Conservation (phyloP, 169 alveolate species). For the Theileria annulata region DNA sequence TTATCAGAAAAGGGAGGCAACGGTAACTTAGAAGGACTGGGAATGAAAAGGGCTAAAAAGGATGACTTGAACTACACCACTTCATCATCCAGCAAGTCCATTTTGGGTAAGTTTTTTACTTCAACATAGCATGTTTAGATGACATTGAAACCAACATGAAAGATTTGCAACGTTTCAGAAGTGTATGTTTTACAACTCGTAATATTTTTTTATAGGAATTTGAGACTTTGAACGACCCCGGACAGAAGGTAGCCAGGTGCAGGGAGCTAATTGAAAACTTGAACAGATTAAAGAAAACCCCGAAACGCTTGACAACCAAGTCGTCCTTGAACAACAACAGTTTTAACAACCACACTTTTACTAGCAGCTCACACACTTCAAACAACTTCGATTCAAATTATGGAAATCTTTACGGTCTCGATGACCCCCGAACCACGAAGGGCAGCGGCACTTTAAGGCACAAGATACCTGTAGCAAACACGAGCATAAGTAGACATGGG, state of each 20-base stretch:
- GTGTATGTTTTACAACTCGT: neutral
- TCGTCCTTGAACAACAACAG: neutral
- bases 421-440: neutral
- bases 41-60: neutral
- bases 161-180: neutral
- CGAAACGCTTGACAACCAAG: neutral
- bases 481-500: neutral
- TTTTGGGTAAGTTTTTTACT: neutral
- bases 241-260: neutral
- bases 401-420: neutral
- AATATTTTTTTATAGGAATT: neutral
- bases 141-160: constrained; percentile 4
- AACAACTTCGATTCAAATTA: neutral
- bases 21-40: too few species aligned
- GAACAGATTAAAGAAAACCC: neutral
- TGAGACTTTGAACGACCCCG: constrained; percentile 2
- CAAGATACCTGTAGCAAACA: neutral
- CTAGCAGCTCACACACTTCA: neutral
- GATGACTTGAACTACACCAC: neutral
- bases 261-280: constrained; percentile 2
- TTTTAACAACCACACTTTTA: neutral
- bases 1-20: neutral
- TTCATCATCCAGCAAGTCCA: neutral
- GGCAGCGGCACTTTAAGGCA: neutral
- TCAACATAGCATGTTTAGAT: neutral